phyloP scores from a whole-genome alignment of 192 early-diverging fungal genomes.

The Podila verticillata region DNA sequence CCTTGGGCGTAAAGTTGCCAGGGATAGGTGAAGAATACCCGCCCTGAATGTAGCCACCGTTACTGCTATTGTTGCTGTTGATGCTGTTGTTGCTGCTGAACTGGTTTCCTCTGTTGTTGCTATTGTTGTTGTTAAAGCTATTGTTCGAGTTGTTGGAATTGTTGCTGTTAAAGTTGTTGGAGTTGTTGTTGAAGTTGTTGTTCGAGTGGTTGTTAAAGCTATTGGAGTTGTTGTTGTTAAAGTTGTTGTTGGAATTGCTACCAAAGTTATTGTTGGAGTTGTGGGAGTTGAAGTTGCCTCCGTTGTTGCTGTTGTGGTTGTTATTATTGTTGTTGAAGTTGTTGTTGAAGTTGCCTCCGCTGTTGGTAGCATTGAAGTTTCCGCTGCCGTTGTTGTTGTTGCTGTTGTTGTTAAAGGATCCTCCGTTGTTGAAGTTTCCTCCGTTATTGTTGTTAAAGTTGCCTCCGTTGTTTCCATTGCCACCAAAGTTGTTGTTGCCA shows the following conservation, averaged over 20 bases:
- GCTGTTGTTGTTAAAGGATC: constrained; percentile 3
- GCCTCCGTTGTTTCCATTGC: constrained; percentile 21
- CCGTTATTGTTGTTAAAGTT: constrained; percentile 1
- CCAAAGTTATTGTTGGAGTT: constrained; percentile 12
- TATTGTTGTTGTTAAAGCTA: constrained; percentile 3
- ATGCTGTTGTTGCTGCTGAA: neutral
- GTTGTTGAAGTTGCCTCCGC: neutral
- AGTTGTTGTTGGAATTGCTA: constrained; percentile 12
- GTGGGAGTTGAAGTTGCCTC: constrained; percentile 3
- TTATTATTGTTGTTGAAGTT: neutral
- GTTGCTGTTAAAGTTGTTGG: neutral
- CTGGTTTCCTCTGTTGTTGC: neutral
- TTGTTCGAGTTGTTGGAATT: constrained; percentile 3
- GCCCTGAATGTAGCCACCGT: neutral
- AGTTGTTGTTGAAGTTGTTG: constrained; percentile 20
- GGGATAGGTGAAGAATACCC: neutral
- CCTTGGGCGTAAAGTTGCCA: constrained; percentile 12
- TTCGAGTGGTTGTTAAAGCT: constrained; percentile 6
- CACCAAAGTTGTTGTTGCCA: too few species aligned
- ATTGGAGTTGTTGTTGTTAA: neutral
- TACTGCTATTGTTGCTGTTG: neutral
- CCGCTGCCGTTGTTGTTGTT: constrained; percentile 7
- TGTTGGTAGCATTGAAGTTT: constrained; percentile 13
- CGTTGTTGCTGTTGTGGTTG: neutral
- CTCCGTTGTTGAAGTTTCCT: neutral